Evolutionary conservation across 1,139 yeast species (phyloP).

Genomic region (Wickerhamomyces sp.): DNA sequence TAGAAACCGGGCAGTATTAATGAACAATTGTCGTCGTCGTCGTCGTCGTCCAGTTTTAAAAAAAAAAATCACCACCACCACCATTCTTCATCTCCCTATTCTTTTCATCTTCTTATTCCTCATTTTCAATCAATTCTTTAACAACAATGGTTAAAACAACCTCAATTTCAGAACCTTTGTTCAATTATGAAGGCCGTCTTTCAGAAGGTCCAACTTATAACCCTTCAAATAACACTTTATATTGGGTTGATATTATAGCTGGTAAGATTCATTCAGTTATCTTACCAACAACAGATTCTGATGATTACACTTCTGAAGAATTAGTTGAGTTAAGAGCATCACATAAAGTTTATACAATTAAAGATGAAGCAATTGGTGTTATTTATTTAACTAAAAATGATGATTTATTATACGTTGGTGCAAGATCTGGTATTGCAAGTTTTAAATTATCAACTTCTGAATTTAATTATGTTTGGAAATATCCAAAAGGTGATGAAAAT

Average conservation of each 20-base stretch:
- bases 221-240: constrained; percentile 46
- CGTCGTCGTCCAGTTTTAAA: no score
- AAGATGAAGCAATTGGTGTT: constrained; percentile 50
- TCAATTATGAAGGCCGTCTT: constrained; percentile 31
- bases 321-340: constrained; percentile 19
- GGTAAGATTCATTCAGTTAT: constrained; percentile 52
- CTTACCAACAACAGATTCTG: constrained; percentile 22
- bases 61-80: no score
- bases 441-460: constrained; percentile 39
- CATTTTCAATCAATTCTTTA: no score
- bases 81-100: no score
- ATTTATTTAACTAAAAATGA: constrained; percentile 51
- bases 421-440: constrained; percentile 50
- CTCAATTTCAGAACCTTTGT: neutral
- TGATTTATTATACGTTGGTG: constrained; percentile 43
- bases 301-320: constrained; percentile 24
- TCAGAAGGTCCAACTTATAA: constrained; percentile 69
- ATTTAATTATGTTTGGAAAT: constrained; percentile 41
- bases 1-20: no score
- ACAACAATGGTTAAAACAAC: constrained; percentile 1
- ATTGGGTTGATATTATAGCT: constrained; percentile 66
- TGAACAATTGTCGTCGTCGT: no score
- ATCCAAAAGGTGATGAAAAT: constrained; percentile 33
- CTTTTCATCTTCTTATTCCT: no score
- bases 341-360: constrained; percentile 38